Evolutionary conservation across 345 rosid species (phyloP), one percentile per base, ranked within the genome.

Genomic region (Pistacia atlantica): DNA sequence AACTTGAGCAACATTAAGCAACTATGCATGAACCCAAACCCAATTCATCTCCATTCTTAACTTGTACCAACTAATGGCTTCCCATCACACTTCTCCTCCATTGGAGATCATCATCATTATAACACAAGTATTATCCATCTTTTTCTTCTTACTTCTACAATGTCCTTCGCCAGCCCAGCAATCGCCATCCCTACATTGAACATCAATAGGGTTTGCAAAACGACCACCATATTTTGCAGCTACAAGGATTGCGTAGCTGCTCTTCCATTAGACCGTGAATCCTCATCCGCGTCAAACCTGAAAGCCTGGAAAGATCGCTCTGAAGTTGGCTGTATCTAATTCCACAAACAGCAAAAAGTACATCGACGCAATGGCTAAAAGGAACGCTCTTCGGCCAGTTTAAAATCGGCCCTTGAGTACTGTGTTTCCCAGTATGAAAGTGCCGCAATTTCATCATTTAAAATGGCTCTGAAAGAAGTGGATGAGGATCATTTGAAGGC

Each of bases 301-400:
- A 63, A 63, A 35, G 10, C 45, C 18, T 66, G 17, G 70, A 54
- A 45, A 45, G 38, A 20, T 66, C 9, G 70, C 55, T 10, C 13
- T 66, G 11, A 28, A 22, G 33, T 42, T 66, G 22, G 70, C 55
- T 8, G 31, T 45, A n/a, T 11, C 52, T 22, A 66, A 66, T 22
- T 42, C 70, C 20, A 66, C 70, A 66, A 45, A 45, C 7, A 18
- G 70, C 70, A 45, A 66, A 66, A 28, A n/a, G 14, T 66, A 18
- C 38, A 66, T 66, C 51, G 31, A 22, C 11, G 46, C 46, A n/a
- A 66, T 66, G 70, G 54, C 52, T 4, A 46, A 20, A 46, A 66
- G 5, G 4, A 52, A 1, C 12, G 28, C 52, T 8, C 51, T 17
- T 18, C 22, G 12, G 20, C 42, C 1, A 25, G 1, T 25, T 49